These are phyloP conservation scores for Ogataea zsoltii DNA, from an alignment of 805 yeast species.

Conservation along the genomic window DNA sequence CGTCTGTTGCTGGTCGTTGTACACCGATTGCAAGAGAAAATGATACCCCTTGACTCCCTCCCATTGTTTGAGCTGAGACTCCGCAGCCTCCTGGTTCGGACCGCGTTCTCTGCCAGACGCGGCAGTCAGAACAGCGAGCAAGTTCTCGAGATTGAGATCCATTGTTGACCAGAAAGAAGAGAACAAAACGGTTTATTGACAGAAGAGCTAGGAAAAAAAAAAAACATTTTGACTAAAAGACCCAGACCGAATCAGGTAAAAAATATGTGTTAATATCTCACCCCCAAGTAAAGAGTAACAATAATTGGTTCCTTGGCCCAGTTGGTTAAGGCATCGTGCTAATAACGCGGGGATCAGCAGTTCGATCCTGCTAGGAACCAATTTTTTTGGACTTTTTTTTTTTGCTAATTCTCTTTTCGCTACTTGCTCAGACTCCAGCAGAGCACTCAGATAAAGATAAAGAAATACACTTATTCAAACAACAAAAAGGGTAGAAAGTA, in stretches of 20 bases:
- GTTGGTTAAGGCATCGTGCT: slow-evolving; percentile 47
- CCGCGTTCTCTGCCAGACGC: slow-evolving; percentile 55
- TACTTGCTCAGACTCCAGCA: no score
- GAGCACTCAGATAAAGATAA: not conserved
- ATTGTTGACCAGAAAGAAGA: slow-evolving; percentile 4
- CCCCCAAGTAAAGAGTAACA: no score
- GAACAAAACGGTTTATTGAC: no score
- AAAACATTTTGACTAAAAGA: no score
- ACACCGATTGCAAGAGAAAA: slow-evolving; percentile 45
- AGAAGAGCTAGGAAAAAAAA: not conserved
- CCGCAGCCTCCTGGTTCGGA: slow-evolving; percentile 61
- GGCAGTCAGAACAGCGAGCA: slow-evolving; percentile 43
- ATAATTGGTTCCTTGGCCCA: slow-evolving; percentile 40
- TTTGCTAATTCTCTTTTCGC: no score
- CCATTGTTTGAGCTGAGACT: slow-evolving; percentile 69
- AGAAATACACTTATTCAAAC: slow-evolving; percentile 3
- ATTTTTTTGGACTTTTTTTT: slow-evolving; percentile 5
- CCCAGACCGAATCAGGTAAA: no score
- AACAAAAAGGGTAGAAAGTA: not conserved
- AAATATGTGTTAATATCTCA: no score
- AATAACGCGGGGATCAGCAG: slow-evolving; percentile 67
- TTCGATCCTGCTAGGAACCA: slow-evolving; percentile 88
- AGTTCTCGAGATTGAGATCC: slow-evolving; percentile 28
- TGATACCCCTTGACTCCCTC: slow-evolving; percentile 48
- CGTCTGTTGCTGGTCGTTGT: slow-evolving; percentile 57